Percentiles rank a stretch among this genome's conserved stretches.
Conservation (phyloP, 2,329 filamentous ascomycete genomes). For the Thelonectria rubi region DNA sequence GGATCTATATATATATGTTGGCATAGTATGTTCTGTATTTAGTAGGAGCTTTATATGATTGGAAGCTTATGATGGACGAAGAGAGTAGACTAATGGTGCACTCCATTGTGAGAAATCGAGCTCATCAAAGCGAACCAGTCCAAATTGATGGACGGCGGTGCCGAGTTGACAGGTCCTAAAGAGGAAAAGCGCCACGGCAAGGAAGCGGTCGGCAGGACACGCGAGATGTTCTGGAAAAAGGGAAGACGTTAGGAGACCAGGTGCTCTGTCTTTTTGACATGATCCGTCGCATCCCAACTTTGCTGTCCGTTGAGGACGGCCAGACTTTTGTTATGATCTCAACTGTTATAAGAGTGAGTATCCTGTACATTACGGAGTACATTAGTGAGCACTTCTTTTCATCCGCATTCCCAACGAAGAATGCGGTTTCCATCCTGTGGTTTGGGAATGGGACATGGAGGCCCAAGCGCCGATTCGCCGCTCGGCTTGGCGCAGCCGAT, state of each 20-base stretch:
- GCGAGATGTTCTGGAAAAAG: conserved; percentile 20
- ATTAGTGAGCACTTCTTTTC: too few species aligned
- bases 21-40: neutral
- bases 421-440: too few species aligned
- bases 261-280: too few species aligned
- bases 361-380: too few species aligned
- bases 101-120: too few species aligned
- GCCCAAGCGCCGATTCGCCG: conserved; percentile 24
- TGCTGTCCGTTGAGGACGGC: too few species aligned
- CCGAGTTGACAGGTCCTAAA: conserved; percentile 3
- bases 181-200: conserved; percentile 8
- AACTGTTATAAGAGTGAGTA: too few species aligned
- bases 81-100: neutral
- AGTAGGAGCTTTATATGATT: neutral
- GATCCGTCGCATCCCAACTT: too few species aligned
- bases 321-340: too few species aligned
- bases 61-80: neutral
- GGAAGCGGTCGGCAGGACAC: neutral
- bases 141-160: neutral
- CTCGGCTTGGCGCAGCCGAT: conserved; percentile 40
- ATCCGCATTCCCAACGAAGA: too few species aligned
- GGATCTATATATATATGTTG: neutral
- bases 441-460: neutral
- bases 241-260: neutral
- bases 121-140: too few species aligned